Conservation (phyloP, 1,284 basidiomycete species). For the Papiliotrema flavescens region DNA sequence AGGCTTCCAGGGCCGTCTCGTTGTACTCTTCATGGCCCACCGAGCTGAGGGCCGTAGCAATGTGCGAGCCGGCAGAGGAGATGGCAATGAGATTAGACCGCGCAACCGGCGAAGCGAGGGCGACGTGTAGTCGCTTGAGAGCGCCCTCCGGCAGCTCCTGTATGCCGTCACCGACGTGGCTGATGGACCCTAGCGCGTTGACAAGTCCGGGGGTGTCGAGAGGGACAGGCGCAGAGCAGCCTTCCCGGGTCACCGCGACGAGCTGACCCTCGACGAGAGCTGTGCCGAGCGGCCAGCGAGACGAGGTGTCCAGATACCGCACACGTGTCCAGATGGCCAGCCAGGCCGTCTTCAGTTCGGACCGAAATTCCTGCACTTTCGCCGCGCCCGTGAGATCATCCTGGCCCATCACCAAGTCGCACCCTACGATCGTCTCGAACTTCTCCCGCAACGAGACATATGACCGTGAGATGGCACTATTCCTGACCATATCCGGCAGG, state of each 20-base stretch:
- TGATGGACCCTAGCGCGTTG: conserved; percentile 32
- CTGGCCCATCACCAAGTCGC: conserved; percentile 66
- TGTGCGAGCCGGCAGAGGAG: conserved; percentile 22
- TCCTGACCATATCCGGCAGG: conserved; percentile 41
- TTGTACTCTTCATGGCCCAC: neutral
- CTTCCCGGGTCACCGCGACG: conserved; percentile 71
- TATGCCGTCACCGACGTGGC: conserved; percentile 19
- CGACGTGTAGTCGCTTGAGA: conserved; percentile 20
- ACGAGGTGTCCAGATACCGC: conserved; percentile 77
- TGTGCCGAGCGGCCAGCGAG: conserved; percentile 67
- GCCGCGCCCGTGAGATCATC: conserved; percentile 74
- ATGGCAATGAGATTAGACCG: conserved; percentile 27
- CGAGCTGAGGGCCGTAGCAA: neutral
- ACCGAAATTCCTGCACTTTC: conserved; percentile 74
- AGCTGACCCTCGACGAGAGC: conserved; percentile 39
- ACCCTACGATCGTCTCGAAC: conserved; percentile 80
- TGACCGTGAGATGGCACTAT: conserved; percentile 15
- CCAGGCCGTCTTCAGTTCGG: conserved; percentile 82
- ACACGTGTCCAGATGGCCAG: conserved; percentile 85
- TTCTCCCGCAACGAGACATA: conserved; percentile 70
- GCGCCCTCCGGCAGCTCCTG: conserved; percentile 26
- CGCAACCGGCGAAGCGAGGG: conserved; percentile 22
- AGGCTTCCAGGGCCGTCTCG: neutral
- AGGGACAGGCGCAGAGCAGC: conserved; percentile 60
- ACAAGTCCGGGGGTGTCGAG: conserved; percentile 64